A percentile compares a stretch with the other conserved stretches of the same genome.
phyloP scores from a whole-genome alignment of 1,139 yeast species.

The Lodderomyces pseudojiufengensis region DNA sequence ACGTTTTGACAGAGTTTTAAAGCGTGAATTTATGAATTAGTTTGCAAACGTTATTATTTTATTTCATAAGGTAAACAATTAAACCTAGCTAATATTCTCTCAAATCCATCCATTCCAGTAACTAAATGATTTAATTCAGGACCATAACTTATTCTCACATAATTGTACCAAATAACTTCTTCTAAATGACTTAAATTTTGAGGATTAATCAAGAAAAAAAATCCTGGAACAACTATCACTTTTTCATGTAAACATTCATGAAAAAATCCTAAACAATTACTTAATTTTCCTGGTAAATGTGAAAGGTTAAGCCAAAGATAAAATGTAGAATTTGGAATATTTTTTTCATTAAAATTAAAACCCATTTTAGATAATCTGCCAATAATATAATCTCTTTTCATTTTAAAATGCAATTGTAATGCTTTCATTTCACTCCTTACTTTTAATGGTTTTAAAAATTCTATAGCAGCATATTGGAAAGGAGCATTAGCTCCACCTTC shows the following conservation, averaged over 20 bases:
- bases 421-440: constrained; percentile 59
- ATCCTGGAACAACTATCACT: constrained; percentile 66
- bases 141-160: constrained; percentile 61
- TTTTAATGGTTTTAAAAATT: constrained; percentile 50
- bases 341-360: constrained; percentile 42
- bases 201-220: constrained; percentile 64
- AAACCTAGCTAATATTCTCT: constrained; percentile 49
- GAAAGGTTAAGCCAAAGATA: constrained; percentile 62
- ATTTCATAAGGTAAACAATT: constrained; percentile 37
- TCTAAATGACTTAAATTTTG: constrained; percentile 58
- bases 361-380: constrained; percentile 55
- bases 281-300: constrained; percentile 56
- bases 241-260: constrained; percentile 65
- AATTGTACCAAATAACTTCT: constrained; percentile 64
- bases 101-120: constrained; percentile 67
- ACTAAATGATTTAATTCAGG: constrained; percentile 55
- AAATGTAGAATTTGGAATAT: constrained; percentile 60
- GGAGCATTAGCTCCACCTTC: constrained; percentile 70
- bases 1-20: no score
- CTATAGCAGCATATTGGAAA: constrained; percentile 61
- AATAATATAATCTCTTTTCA: constrained; percentile 59
- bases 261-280: constrained; percentile 63
- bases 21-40: not conserved
- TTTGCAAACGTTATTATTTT: no score
- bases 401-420: constrained; percentile 55